A percentile compares a stretch with the other conserved stretches of the same genome.
phyloP scores from a whole-genome alignment of 208 protist genomes.

The Trypanosoma mega region DNA sequence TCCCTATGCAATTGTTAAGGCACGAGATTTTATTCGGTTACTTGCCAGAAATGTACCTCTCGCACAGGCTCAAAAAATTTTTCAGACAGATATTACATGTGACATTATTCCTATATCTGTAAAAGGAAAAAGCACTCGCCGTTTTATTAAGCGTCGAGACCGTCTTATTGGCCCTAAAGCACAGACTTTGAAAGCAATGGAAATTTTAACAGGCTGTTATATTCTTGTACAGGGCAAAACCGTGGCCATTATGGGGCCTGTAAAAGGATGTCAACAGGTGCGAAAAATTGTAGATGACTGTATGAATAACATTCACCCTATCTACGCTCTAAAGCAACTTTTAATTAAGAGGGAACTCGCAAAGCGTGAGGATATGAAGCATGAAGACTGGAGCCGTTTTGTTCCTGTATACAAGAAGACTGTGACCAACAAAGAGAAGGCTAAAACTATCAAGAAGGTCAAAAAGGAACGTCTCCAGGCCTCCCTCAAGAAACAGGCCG shows the following conservation, averaged over 20 bases:
- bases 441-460: slow-evolving; percentile 81
- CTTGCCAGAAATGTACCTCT: slow-evolving; percentile 96
- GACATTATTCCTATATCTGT: slow-evolving; percentile 99
- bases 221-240: slow-evolving; percentile 99
- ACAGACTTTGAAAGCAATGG: slow-evolving; percentile 97
- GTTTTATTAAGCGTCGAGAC: slow-evolving; percentile 99
- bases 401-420: slow-evolving; percentile 97
- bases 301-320: slow-evolving; percentile 99
- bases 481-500: slow-evolving; percentile 53
- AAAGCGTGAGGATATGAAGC: slow-evolving; percentile 95
- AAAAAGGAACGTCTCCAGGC: slow-evolving; percentile 82
- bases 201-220: slow-evolving; percentile 99
- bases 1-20: slow-evolving; percentile 98
- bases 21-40: slow-evolving; percentile 98
- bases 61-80: slow-evolving; percentile 96
- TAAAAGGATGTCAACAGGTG: slow-evolving; percentile 96
- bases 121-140: slow-evolving; percentile 95
- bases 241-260: slow-evolving; percentile 95
- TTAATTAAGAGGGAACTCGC: slow-evolving; percentile 99
- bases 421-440: slow-evolving; percentile 88
- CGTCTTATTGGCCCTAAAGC: slow-evolving; percentile 98
- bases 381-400: slow-evolving; percentile 98
- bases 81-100: slow-evolving; percentile 96
- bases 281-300: slow-evolving; percentile 98
- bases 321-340: slow-evolving; percentile 99